Evolutionary conservation across 306 rosid species (phyloP), one percentile per base, ranked within the genome.

Genomic region (Castanea sativa): DNA sequence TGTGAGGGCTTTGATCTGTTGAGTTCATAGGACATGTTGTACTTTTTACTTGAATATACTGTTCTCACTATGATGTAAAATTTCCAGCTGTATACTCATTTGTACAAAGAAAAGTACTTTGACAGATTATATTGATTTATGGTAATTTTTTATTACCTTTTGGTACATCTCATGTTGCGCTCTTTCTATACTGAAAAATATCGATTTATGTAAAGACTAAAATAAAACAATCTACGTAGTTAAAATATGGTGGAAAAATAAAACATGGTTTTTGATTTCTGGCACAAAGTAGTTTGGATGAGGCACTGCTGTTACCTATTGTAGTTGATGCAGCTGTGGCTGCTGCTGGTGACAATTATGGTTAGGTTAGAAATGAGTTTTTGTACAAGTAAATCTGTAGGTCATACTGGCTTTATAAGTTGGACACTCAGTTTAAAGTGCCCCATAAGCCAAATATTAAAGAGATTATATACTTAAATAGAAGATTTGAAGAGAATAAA

Each of bases 351-450:
- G 23, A 41, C 25, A 32, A 68, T 60, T 68, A 68, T 68, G 72
- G 20, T 68, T 68, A 68, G 72, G 16, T 68, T 68, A n/a, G 72
- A 68, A 67, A 3, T 68, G 52, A 35, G 52, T 35, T 68, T 64
- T 33, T n/a, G 12, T 1, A 15, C 10, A 68, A 12, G 6, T 14
- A 60, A 12, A 21, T 21, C 5, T 60, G 13, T 14, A 12, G 67
- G 30, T 60, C 5, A 23, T 12, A 25, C 27, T 23, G 32, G 67
- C 67, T 60, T 23, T 60, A 60, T 10, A 49, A 21, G 16, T 23
- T 60, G 3, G 33, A 12, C 2, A 27, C 67, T 25, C 30, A 21
- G 32, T 60, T 25, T 60, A 60, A 60, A 68, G 52, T 8, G 72
- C 29, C 5, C 20, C 3, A 1, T 33, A 35, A 35, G 7, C 23